phyloP scores from a whole-genome alignment of 2,329 filamentous ascomycete species.

The Aspergillus uvarum region DNA sequence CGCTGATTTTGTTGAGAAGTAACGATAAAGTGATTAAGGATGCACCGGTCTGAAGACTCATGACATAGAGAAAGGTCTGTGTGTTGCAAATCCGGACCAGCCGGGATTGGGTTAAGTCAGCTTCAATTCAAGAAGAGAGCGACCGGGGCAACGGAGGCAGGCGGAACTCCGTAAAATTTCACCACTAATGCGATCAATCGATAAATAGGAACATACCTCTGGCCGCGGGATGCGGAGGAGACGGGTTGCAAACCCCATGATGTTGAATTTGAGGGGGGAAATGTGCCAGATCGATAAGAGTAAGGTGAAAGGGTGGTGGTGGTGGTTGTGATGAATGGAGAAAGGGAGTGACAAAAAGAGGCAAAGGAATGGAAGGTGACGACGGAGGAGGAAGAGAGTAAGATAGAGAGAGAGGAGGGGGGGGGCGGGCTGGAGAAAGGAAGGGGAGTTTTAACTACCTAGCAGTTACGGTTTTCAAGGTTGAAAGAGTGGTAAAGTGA shows the following conservation, averaged over 20 bases:
- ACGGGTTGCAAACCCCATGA: slow-evolving; percentile 43
- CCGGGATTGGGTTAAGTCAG: slow-evolving; percentile 13
- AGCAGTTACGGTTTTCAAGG: too few species aligned
- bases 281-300: background rate
- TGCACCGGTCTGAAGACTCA: slow-evolving; percentile 82
- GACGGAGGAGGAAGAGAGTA: slow-evolving; percentile 11
- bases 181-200: background rate
- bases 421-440: slow-evolving; percentile 7
- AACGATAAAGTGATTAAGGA: slow-evolving; percentile 81
- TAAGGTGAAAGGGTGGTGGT: background rate
- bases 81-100: slow-evolving; percentile 9
- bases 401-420: slow-evolving; percentile 9
- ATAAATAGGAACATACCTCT: slow-evolving; percentile 37
- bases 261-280: slow-evolving; percentile 17
- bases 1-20: slow-evolving; percentile 88
- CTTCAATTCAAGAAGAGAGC: slow-evolving; percentile 10
- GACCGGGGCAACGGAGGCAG: slow-evolving; percentile 11
- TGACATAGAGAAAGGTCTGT: slow-evolving; percentile 80
- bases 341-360: slow-evolving; percentile 8
- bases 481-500: background rate
- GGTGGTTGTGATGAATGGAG: slow-evolving; percentile 4
- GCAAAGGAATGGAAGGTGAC: slow-evolving; percentile 18
- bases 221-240: slow-evolving; percentile 52
- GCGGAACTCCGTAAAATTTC: slow-evolving; percentile 1
- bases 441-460: slow-evolving; percentile 9